These are phyloP conservation scores for Penicillium sp. DNA, from an alignment of 2,329 filamentous ascomycete genomes.

Conservation along the genomic window DNA sequence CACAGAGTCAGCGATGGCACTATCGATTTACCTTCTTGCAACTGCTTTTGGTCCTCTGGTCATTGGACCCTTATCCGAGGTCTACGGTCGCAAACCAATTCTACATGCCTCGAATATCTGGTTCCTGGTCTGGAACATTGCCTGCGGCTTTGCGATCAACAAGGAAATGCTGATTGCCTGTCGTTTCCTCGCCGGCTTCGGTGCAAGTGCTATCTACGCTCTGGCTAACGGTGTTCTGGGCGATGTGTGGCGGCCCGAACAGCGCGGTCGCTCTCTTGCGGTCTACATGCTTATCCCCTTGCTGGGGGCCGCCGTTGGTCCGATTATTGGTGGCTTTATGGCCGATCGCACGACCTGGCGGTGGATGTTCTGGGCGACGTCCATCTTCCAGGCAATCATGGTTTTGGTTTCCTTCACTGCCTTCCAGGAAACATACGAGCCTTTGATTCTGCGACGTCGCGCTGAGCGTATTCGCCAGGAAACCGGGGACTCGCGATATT, in stretches of 20 bases:
- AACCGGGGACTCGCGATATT: constrained; percentile 33
- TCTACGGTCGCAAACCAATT: constrained; percentile 53
- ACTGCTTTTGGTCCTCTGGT: constrained; percentile 50
- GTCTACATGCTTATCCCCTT: constrained; percentile 62
- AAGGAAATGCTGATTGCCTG: constrained; percentile 54
- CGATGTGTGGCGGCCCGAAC: constrained; percentile 60
- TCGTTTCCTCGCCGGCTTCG: constrained; percentile 56
- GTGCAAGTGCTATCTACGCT: constrained; percentile 54
- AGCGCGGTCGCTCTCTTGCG: constrained; percentile 62
- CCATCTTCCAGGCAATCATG: constrained; percentile 62
- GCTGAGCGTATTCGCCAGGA: constrained; percentile 49
- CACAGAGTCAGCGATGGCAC: constrained; percentile 40
- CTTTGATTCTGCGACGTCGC: constrained; percentile 63
- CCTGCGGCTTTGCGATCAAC: constrained; percentile 54
- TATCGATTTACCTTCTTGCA: constrained; percentile 54
- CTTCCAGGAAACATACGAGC: constrained; percentile 64
- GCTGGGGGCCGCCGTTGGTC: constrained; percentile 51
- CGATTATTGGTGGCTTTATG: constrained; percentile 66
- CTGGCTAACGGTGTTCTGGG: constrained; percentile 44
- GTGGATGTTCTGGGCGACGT: constrained; percentile 56
- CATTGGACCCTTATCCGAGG: constrained; percentile 52
- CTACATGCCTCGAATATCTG: constrained; percentile 54
- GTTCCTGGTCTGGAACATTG: constrained; percentile 55
- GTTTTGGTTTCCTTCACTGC: constrained; percentile 63
- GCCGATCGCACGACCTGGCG: constrained; percentile 45